Evolutionary conservation across 2,329 filamentous ascomycete genomes (phyloP).

Genomic region (Pseudopyrenochaeta lycopersici): DNA sequence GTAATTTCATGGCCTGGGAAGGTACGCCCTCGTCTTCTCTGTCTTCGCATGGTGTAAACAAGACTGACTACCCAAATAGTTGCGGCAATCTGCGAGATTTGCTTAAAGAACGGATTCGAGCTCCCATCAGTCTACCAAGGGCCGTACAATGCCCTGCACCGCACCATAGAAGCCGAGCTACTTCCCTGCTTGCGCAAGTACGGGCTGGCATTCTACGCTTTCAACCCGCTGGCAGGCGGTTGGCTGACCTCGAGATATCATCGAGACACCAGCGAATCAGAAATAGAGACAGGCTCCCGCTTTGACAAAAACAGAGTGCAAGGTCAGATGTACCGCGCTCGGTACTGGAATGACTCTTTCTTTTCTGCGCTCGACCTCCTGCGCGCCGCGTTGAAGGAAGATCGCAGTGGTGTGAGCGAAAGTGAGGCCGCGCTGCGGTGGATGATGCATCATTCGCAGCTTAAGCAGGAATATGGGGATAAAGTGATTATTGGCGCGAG

Average conservation of each 20-base stretch:
- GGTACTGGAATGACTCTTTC: conserved; percentile 55
- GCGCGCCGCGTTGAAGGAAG: conserved; percentile 44
- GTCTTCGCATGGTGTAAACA: too few species aligned
- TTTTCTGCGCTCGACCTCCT: conserved; percentile 56
- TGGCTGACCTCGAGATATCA: conserved; percentile 24
- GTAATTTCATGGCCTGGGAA: conserved; percentile 56
- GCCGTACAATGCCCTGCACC: conserved; percentile 32
- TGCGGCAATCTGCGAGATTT: conserved; percentile 58
- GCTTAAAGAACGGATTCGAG: conserved; percentile 52
- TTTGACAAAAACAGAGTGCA: conserved; percentile 54
- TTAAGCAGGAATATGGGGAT: conserved; percentile 65
- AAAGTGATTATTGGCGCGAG: conserved; percentile 68
- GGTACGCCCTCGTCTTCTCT: too few species aligned
- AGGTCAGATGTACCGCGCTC: conserved; percentile 48
- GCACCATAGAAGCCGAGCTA: conserved; percentile 28
- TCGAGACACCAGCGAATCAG: too few species aligned
- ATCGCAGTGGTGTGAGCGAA: conserved; percentile 47
- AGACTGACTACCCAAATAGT: too few species aligned
- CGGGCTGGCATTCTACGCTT: conserved; percentile 24
- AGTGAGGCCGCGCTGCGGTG: conserved; percentile 56
- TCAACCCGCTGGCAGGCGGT: conserved; percentile 29
- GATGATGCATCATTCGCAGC: conserved; percentile 53
- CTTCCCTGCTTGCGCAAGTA: conserved; percentile 30
- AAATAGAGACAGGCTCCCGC: conserved; percentile 52
- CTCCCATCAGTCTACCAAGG: conserved; percentile 58